These are phyloP conservation scores for Nidula microcarpa DNA, from an alignment of 768 basidiomycete species.

Conservation along the genomic window DNA sequence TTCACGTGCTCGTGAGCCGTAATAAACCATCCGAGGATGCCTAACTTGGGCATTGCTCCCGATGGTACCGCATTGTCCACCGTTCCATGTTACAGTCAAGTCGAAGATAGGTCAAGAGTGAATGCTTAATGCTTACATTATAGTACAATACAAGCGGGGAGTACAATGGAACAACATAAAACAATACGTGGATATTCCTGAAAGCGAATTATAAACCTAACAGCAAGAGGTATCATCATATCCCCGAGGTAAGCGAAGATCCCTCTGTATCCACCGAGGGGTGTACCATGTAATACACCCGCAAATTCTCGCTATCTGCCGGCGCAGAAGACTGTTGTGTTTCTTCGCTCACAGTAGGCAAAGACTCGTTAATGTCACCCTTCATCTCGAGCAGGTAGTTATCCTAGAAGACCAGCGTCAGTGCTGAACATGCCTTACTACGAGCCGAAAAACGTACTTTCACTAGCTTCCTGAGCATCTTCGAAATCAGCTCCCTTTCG, in stretches of 20 bases:
- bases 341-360: conserved; percentile 64
- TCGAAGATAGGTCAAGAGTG: too few species aligned
- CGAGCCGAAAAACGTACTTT: conserved; percentile 54
- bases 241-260: conserved; percentile 38
- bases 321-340: conserved; percentile 48
- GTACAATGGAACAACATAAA: too few species aligned
- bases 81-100: too few species aligned
- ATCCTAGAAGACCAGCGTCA: conserved; percentile 46
- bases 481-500: conserved; percentile 86
- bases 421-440: background rate
- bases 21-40: too few species aligned
- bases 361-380: conserved; percentile 80
- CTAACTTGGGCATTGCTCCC: too few species aligned
- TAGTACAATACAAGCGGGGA: too few species aligned
- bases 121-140: too few species aligned
- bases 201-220: too few species aligned
- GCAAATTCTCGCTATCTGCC: conserved; percentile 53
- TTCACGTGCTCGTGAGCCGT: too few species aligned
- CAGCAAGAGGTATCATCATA: conserved; percentile 7
- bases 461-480: conserved; percentile 85
- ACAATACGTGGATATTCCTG: too few species aligned
- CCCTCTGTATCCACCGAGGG: conserved; percentile 78
- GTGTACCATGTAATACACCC: conserved; percentile 88
- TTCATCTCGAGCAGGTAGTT: conserved; percentile 80
- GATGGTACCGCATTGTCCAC: too few species aligned